Percentiles rank a stretch among this genome's conserved stretches.
Evolutionary conservation across 805 yeast species (phyloP).

Genomic region (Kodamaea fukazawae): DNA sequence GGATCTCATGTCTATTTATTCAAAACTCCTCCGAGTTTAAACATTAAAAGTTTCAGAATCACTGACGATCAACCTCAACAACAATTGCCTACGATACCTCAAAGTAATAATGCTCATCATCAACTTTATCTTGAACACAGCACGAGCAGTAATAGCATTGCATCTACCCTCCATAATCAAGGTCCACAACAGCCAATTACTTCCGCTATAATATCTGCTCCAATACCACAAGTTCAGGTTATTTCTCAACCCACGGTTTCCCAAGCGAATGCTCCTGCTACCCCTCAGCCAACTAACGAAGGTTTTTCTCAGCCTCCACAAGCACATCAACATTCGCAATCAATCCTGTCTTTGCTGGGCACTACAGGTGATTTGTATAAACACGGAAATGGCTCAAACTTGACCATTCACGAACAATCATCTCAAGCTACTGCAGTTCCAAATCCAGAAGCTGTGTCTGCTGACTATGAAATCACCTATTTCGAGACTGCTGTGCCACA

Average conservation of each 20-base stretch:
- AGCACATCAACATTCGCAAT: neutral
- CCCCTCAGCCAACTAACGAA: conserved; percentile 3
- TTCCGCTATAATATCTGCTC: neutral
- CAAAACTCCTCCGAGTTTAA: conserved; percentile 52
- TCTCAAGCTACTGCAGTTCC: conserved; percentile 6
- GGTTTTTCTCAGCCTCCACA: neutral
- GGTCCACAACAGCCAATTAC: conserved; percentile 1
- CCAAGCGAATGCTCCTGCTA: conserved; percentile 1
- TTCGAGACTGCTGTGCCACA: conserved; percentile 29
- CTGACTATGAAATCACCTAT: conserved; percentile 21
- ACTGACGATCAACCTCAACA: conserved; percentile 12
- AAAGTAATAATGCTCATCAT: neutral
- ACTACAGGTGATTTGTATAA: conserved; percentile 15
- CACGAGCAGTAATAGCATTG: conserved; percentile 3
- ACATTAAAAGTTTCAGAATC: conserved; percentile 30
- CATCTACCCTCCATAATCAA: neutral
- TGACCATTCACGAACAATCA: conserved; percentile 12
- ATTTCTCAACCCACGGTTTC: conserved; percentile 4
- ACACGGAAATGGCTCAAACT: conserved; percentile 16
- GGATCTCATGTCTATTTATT: conserved; percentile 66
- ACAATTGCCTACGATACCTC: neutral
- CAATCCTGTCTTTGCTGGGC: conserved; percentile 3
- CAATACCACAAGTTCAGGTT: conserved; percentile 1
- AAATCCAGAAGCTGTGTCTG: neutral
- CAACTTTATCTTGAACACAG: conserved; percentile 1